These are phyloP conservation scores for Saussurea involucrata DNA, from an alignment of 129 eudicot species.

Conservation along the genomic window DNA sequence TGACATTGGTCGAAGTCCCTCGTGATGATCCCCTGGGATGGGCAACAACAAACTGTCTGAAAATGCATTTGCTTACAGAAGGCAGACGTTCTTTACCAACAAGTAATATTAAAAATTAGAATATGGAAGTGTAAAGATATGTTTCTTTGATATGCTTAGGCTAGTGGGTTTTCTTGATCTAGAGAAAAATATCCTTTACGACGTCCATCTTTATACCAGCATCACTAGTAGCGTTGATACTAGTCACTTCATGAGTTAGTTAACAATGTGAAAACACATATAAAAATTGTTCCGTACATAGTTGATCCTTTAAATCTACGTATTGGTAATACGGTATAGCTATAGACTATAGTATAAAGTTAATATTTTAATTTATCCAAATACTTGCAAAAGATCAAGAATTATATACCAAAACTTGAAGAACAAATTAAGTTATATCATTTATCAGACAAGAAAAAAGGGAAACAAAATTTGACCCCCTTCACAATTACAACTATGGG, in stretches of 20 bases:
- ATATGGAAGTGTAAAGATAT: not conserved
- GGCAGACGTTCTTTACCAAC: not conserved
- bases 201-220: not conserved
- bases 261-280: not conserved
- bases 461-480: not conserved
- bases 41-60: conserved; percentile 16
- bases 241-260: not conserved
- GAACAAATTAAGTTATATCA: not conserved
- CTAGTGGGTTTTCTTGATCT: conserved; percentile 31
- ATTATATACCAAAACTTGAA: not conserved
- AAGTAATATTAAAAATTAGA: not conserved
- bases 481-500: not conserved
- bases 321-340: no score
- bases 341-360: not conserved
- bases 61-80: not conserved
- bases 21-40: conserved; percentile 21
- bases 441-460: not conserved
- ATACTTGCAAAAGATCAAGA: not conserved
- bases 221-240: not conserved
- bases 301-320: not conserved
- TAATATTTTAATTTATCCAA: not conserved
- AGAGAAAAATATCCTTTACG: conserved; percentile 12
- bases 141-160: not conserved
- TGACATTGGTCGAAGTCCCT: conserved; percentile 41
- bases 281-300: not conserved